A percentile compares a stretch with the other conserved stretches of the same genome.
Conservation (phyloP, 495 filamentous ascomycete genomes). For the Margaritispora aquatica region DNA sequence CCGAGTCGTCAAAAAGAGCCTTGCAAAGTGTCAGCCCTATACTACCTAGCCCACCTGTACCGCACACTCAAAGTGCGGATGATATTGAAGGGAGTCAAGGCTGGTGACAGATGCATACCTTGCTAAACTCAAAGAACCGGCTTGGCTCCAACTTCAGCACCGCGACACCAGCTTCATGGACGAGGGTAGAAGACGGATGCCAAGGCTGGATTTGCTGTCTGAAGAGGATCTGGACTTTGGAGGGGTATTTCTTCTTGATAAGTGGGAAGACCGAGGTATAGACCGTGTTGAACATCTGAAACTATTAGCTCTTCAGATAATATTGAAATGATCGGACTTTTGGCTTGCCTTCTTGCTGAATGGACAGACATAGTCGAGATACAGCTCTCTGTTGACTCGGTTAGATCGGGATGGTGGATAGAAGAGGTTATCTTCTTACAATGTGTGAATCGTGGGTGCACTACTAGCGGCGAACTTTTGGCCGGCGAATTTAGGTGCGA, state of each 20-base stretch:
- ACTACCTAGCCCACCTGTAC: no score
- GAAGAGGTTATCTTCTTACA: conserved; percentile 25
- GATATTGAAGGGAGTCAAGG: not conserved
- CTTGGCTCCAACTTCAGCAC: conserved; percentile 60
- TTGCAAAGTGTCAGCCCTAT: not conserved
- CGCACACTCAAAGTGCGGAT: no score
- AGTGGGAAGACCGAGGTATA: conserved; percentile 51
- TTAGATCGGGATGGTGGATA: not conserved
- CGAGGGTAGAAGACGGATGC: conserved; percentile 56
- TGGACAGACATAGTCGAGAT: conserved; percentile 84
- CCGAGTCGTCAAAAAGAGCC: conserved; percentile 63
- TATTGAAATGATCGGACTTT: not conserved
- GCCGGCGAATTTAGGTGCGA: conserved; percentile 72
- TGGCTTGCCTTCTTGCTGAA: conserved; percentile 47
- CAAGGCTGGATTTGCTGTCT: conserved; percentile 93
- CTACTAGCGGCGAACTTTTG: conserved; percentile 48
- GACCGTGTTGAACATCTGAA: conserved; percentile 60
- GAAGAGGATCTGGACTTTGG: conserved; percentile 65
- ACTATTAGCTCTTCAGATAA: not conserved
- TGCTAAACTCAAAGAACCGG: conserved; percentile 74
- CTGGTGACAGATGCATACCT: no score
- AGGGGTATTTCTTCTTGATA: conserved; percentile 39
- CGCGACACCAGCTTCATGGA: conserved; percentile 80
- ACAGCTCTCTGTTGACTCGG: conserved; percentile 47
- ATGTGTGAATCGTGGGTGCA: conserved; percentile 54